Base-by-base conservation (phyloP, 2,329 filamentous ascomycete genomes). In the Diaporthe ampelina region DNA sequence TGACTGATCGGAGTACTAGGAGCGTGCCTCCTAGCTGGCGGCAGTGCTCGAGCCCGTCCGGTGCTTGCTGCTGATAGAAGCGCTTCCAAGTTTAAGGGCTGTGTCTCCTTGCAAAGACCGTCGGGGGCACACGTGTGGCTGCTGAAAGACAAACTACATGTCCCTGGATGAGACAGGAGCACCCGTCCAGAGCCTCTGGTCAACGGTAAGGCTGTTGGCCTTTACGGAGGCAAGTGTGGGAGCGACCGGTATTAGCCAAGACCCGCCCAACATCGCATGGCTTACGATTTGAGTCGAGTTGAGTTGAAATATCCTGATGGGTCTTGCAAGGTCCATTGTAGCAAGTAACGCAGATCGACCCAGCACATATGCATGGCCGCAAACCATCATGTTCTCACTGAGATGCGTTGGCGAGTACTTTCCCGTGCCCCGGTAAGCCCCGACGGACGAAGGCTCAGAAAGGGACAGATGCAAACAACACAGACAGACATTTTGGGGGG, bases 101-200 rank as follows among this genome's bases (percentile, higher is more conserved):
- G n/a, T n/a, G n/a, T n/a, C n/a, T n/a, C n/a, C n/a, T n/a, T n/a
- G n/a, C n/a, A n/a, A n/a, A n/a, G n/a, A n/a, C n/a, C n/a, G n/a
- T n/a, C n/a, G n/a, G n/a, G n/a, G n/a, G n/a, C n/a, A n/a, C n/a
- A n/a, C n/a, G n/a, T n/a, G n/a, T n/a, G n/a, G 61, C 61, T 50
- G 43, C 26, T 43, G 17, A 21, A 35, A 65, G 19, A 50, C 50
- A 19, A 50, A 29, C 43, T 50, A 43, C 43, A 50, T 50, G 43
- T 50, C 26, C 50, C 43, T 50, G 61, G 35, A 11, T 65, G 61
- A 65, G 43, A 65, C 61, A 32, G 29, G 26, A 37, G 26, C 45
- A 50, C 35, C 13, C 37, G 21, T 61, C n/a, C n/a, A 9, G 37
- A 17, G 37, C 26, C 58, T 26, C 58, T 26, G 37, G 3, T 29